Conservation (phyloP, 345 rosid genomes). For the Salix brachista region DNA sequence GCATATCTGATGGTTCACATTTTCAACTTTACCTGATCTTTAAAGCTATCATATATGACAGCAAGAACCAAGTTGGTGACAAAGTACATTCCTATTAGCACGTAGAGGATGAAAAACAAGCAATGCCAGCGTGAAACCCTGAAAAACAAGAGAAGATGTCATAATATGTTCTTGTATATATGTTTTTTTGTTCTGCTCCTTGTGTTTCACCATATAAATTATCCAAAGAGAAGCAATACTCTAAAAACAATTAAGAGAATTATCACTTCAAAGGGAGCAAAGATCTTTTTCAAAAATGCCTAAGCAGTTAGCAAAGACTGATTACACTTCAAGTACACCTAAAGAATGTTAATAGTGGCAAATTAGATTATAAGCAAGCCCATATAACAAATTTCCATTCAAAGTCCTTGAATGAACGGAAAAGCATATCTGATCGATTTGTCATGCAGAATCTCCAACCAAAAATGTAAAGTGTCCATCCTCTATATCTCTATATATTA, state of each 20-base stretch:
- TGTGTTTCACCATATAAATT: not conserved
- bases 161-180: not conserved
- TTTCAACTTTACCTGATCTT: conserved; percentile 60
- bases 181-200: not conserved
- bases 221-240: not conserved
- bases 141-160: conserved; percentile 5
- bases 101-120: conserved; percentile 72
- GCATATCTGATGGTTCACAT: not conserved
- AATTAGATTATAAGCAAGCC: not conserved
- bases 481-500: not conserved
- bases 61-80: conserved; percentile 98
- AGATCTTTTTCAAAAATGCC: too few relatives aligned
- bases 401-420: not conserved
- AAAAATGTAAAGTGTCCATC: not conserved
- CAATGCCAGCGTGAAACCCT: conserved; percentile 90
- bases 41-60: conserved; percentile 94
- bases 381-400: not conserved
- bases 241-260: not conserved
- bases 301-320: not conserved
- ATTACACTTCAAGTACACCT: too few relatives aligned
- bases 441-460: not conserved
- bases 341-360: not conserved
- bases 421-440: not conserved
- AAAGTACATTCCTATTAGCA: conserved; percentile 88
- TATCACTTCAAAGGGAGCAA: not conserved